phyloP scores from a whole-genome alignment of 2,329 filamentous ascomycete genomes.

The Celoporthe dispersa region DNA sequence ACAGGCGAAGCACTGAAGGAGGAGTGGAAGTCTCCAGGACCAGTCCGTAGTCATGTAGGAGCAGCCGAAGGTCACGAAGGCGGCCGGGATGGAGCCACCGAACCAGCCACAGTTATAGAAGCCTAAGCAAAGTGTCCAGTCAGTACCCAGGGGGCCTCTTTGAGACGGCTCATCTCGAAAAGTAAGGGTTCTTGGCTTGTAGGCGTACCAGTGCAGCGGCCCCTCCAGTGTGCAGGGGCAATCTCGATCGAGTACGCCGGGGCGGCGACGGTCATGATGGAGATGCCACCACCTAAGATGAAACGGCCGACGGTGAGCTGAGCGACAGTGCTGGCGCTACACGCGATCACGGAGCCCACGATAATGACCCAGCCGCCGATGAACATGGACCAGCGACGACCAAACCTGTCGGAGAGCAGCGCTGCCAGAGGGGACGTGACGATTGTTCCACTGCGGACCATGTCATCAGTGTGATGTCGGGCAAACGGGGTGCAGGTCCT shows the following conservation, averaged over 20 bases:
- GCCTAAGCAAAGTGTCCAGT: conserved; percentile 29
- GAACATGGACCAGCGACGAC: conserved; percentile 52
- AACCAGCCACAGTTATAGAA: conserved; percentile 61
- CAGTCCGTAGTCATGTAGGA: conserved; percentile 50
- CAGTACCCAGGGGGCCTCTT: not conserved
- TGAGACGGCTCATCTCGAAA: not conserved
- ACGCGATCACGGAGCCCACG: conserved; percentile 47
- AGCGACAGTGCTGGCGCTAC: conserved; percentile 42
- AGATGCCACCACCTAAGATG: conserved; percentile 51
- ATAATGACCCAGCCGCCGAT: conserved; percentile 49
- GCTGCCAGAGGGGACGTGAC: conserved; percentile 48
- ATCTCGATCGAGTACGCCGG: conserved; percentile 55
- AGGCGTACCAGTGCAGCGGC: conserved; percentile 47
- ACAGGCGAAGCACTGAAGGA: conserved; percentile 52
- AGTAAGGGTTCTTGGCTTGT: not conserved
- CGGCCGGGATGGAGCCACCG: conserved; percentile 54
- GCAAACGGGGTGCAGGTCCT: no score
- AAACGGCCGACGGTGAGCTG: conserved; percentile 53
- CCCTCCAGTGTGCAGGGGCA: conserved; percentile 54
- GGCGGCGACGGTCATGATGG: conserved; percentile 53
- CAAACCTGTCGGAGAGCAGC: conserved; percentile 48
- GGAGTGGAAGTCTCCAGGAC: conserved; percentile 55
- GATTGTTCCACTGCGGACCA: conserved; percentile 45
- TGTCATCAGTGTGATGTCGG: not conserved
- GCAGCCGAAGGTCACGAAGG: conserved; percentile 53